These are phyloP conservation scores for Achlya hypogyna DNA, from an alignment of 352 stramenopile species.

Conservation along the genomic window DNA sequence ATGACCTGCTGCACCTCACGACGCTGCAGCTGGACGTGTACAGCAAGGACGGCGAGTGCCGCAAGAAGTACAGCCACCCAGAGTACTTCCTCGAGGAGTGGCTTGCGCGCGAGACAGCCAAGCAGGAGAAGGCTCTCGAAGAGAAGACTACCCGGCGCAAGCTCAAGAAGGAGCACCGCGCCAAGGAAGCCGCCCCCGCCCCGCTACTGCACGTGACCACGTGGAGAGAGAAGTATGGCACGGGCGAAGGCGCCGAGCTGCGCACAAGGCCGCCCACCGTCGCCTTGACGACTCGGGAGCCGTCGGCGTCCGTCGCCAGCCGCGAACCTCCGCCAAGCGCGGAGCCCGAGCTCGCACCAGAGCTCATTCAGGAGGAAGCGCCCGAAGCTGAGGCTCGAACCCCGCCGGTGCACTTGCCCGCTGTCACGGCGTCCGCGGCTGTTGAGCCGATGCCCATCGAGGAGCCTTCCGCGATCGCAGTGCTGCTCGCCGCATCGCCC, in stretches of 20 bases:
- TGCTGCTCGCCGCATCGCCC: too few species aligned
- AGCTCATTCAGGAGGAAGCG: too few species aligned
- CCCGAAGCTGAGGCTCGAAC: too few species aligned
- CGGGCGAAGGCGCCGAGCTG: not conserved
- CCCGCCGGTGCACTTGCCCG: too few species aligned
- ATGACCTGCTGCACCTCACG: too few species aligned
- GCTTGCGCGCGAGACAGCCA: not conserved
- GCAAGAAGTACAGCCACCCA: slow-evolving; percentile 1
- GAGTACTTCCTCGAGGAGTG: not conserved
- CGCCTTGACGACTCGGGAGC: not conserved
- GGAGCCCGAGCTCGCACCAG: too few species aligned
- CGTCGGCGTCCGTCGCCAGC: not conserved
- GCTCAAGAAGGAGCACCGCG: not conserved
- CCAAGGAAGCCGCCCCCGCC: not conserved
- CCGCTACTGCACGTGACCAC: not conserved
- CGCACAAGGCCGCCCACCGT: not conserved
- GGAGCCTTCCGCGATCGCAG: too few species aligned
- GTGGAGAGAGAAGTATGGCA: slow-evolving; percentile 3
- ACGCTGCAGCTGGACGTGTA: not conserved
- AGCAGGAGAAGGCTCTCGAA: not conserved
- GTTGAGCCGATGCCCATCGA: too few species aligned
- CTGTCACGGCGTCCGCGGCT: too few species aligned
- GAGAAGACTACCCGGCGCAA: not conserved
- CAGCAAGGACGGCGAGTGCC: not conserved
- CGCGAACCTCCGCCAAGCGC: not conserved